These are phyloP conservation scores for Globisporangium cederbergense DNA, from an alignment of 352 stramenopile species.

Conservation along the genomic window DNA sequence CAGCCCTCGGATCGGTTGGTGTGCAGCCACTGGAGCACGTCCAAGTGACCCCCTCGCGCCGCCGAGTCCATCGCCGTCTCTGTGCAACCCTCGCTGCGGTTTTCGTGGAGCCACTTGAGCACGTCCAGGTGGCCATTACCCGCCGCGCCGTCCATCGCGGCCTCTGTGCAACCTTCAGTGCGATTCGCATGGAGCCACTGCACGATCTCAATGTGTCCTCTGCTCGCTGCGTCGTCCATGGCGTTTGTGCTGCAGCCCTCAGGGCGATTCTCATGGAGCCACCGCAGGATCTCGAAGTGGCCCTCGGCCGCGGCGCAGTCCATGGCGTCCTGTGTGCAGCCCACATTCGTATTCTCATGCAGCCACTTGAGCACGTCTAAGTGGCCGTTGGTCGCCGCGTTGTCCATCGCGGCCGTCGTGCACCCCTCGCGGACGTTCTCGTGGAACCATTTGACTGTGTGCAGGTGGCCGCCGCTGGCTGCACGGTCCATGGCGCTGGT, in stretches of 20 bases:
- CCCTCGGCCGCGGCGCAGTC: constrained; percentile 24
- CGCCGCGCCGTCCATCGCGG: constrained; percentile 13
- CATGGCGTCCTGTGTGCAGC: constrained; percentile 22
- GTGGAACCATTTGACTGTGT: constrained; percentile 21
- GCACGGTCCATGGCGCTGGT: constrained; percentile 19
- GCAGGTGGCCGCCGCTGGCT: constrained; percentile 19
- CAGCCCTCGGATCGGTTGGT: constrained; percentile 2
- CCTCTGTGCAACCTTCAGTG: constrained; percentile 3
- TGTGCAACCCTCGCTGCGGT: constrained; percentile 26
- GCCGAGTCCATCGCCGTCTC: constrained; percentile 16
- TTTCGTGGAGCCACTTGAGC: constrained; percentile 52
- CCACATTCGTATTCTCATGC: constrained; percentile 18
- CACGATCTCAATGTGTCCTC: constrained; percentile 18
- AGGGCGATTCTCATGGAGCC: constrained; percentile 18
- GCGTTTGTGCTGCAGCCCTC: constrained; percentile 22
- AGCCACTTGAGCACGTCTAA: constrained; percentile 22
- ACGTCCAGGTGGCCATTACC: constrained; percentile 17
- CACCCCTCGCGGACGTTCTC: constrained; percentile 17
- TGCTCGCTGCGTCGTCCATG: constrained; percentile 21
- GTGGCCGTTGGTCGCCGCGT: constrained; percentile 18
- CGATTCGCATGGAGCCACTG: constrained; percentile 16
- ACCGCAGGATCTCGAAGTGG: constrained; percentile 22
- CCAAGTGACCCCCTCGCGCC: constrained; percentile 9
- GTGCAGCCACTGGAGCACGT: constrained; percentile 12
- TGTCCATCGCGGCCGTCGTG: constrained; percentile 21